Evolutionary conservation across 2,329 filamentous ascomycete genomes (phyloP).

Genomic region (Exserohilum rostratum): DNA sequence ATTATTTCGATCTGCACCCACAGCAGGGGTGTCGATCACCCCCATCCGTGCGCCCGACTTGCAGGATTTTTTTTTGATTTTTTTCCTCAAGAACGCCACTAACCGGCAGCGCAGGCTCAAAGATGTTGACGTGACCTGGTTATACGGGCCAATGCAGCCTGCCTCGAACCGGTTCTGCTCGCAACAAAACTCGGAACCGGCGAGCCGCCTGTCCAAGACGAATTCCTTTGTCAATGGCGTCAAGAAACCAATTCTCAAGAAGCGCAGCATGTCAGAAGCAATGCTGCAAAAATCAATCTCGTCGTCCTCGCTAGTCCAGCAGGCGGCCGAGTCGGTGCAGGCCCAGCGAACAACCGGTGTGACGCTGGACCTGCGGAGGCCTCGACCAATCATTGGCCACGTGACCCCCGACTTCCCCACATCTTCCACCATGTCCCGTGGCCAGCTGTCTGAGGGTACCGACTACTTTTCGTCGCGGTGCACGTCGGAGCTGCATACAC

Average conservation of each 20-base stretch:
- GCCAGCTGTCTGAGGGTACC: slow-evolving; percentile 66
- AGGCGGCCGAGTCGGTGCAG: slow-evolving; percentile 84
- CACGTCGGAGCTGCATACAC: slow-evolving; percentile 73
- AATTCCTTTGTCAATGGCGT: slow-evolving; percentile 67
- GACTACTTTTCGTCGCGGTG: slow-evolving; percentile 70
- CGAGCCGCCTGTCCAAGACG: slow-evolving; percentile 63
- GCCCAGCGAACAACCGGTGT: slow-evolving; percentile 73
- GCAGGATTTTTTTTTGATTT: slow-evolving; percentile 19
- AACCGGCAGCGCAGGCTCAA: slow-evolving; percentile 72
- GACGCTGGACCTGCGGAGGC: slow-evolving; percentile 54
- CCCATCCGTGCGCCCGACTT: slow-evolving; percentile 32
- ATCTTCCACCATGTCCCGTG: slow-evolving; percentile 67
- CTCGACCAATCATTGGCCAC: slow-evolving; percentile 63
- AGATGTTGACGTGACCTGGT: slow-evolving; percentile 95
- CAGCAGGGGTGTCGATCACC: slow-evolving; percentile 34
- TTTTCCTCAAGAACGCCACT: slow-evolving; percentile 27
- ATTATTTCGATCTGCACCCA: slow-evolving; percentile 30
- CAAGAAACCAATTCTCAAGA: slow-evolving; percentile 94
- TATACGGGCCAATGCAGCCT: slow-evolving; percentile 90
- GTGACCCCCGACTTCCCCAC: slow-evolving; percentile 72
- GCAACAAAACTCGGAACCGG: slow-evolving; percentile 56
- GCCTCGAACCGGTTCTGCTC: slow-evolving; percentile 63
- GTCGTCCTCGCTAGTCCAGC: slow-evolving; percentile 84
- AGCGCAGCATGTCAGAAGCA: slow-evolving; percentile 92
- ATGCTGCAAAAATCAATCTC: slow-evolving; percentile 91